phyloP scores from a whole-genome alignment of 495 filamentous ascomycete species.

The Collariella sp. region DNA sequence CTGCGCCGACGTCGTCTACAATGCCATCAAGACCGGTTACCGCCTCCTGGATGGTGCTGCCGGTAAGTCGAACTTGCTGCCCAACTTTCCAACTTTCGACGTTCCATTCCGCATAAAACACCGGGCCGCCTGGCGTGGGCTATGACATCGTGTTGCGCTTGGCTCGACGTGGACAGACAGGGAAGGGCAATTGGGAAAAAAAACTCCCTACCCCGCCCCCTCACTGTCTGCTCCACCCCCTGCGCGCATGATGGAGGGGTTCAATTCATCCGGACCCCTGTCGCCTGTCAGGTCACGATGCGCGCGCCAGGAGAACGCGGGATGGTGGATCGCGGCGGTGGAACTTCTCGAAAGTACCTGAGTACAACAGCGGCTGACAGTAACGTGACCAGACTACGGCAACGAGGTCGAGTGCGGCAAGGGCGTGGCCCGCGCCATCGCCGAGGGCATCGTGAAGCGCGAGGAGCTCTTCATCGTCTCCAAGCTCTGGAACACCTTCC shows the following conservation, averaged over 20 bases:
- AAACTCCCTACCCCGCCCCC: constrained; percentile 25
- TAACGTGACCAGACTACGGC: constrained; percentile 59
- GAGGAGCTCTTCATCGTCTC: constrained; percentile 85
- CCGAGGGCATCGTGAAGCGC: constrained; percentile 77
- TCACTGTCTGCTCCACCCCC: constrained; percentile 22
- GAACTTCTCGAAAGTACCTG: background rate
- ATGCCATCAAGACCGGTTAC: constrained; percentile 84
- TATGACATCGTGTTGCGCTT: background rate
- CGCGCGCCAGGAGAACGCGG: background rate
- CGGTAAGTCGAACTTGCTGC: constrained; percentile 45
- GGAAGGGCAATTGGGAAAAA: constrained; percentile 7
- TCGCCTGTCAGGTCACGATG: constrained; percentile 10
- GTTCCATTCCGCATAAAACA: background rate
- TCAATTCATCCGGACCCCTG: constrained; percentile 14
- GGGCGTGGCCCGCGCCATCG: constrained; percentile 78
- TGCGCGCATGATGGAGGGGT: constrained; percentile 14
- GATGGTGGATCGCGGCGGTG: background rate
- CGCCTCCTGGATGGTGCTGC: constrained; percentile 80
- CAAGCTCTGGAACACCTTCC: constrained; percentile 90
- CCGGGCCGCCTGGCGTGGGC: background rate
- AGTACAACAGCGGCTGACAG: constrained; percentile 12
- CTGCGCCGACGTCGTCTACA: constrained; percentile 72
- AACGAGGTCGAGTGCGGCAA: constrained; percentile 80
- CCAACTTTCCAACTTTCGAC: background rate
- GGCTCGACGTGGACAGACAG: constrained; percentile 13